Base-by-base conservation (phyloP, 352 stramenopile species). In the Globisporangium abappressorium region DNA sequence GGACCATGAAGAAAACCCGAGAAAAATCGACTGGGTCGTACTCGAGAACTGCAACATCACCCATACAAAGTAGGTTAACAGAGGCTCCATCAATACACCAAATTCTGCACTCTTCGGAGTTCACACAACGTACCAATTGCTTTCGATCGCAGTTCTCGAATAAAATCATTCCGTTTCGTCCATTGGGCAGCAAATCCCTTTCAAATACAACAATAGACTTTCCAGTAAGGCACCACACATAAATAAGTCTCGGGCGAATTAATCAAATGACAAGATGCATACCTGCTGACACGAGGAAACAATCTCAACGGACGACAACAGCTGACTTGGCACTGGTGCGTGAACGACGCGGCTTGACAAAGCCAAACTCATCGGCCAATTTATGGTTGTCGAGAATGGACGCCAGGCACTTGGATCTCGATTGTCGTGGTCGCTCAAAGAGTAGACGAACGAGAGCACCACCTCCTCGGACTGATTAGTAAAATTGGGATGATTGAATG, bases 1-100 rank as follows among this genome's bases (percentile, higher is more conserved):
- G 79, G 5, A 84, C 47, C 70, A 84, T 77, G 67, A 86, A 84
- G 72, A 81, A 73, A 24, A 76, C 71, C 5, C 76, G 72, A n/a
- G 74, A 77, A 56, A 84, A 86, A 22, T 84, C 79, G 46, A 84
- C 65, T 5, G 76, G 55, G 36, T 86, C 79, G 65, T 81, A 86
- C 36, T 86, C 79, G 33, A 84, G 70, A 41, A 86, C 78, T 86
- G 47, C 20, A 68, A 26, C 30, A 67, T 22, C 11, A 6, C 2
- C 1, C 18, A 38, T 9, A 49, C 14, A 36, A 15, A 62, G n/a
- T 30, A 28, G 55, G 12, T 51, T 22, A 24, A 53, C 26, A 53
- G 26, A 4, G 1, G 0, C 7, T 5, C 54, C 24, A 53, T 1
- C 14, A 33, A 8, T 8, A 2, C 4, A 28, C 14, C 3, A 8